These are phyloP conservation scores for Plasmodium gaboni DNA, from an alignment of 169 alveolate species.

Conservation along the genomic window DNA sequence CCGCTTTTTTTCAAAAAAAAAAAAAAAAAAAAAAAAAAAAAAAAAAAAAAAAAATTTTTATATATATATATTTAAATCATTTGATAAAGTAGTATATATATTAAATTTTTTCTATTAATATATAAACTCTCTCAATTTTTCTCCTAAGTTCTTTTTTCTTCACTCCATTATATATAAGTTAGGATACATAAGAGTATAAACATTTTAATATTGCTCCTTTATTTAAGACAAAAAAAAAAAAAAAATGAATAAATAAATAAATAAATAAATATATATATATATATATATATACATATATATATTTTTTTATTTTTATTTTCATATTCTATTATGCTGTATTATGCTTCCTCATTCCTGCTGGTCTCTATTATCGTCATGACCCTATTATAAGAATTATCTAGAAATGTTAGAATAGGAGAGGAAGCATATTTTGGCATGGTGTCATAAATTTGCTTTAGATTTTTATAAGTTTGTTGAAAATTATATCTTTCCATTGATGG, in stretches of 20 bases:
- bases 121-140: too few relatives aligned
- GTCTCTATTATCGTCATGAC: conserved; percentile 48
- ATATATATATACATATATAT: conserved; percentile 2
- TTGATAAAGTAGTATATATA: too few relatives aligned
- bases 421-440: conserved; percentile 70
- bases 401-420: conserved; percentile 56
- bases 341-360: conserved; percentile 31
- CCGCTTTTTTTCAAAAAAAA: too few relatives aligned
- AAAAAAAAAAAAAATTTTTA: too few relatives aligned
- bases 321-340: background rate
- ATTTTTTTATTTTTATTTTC: background rate
- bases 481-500: conserved; percentile 54
- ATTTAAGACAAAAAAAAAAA: background rate
- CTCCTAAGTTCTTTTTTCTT: background rate
- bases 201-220: too few relatives aligned
- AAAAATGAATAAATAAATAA: too few relatives aligned
- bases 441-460: conserved; percentile 25
- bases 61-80: too few relatives aligned
- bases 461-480: conserved; percentile 51
- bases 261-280: background rate
- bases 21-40: too few relatives aligned
- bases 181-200: background rate
- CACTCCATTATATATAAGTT: background rate
- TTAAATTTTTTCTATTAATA: too few relatives aligned
- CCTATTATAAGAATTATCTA: conserved; percentile 66